Base-by-base conservation (phyloP, 2,329 filamentous ascomycete genomes). In the Achaetomium macrosporum region DNA sequence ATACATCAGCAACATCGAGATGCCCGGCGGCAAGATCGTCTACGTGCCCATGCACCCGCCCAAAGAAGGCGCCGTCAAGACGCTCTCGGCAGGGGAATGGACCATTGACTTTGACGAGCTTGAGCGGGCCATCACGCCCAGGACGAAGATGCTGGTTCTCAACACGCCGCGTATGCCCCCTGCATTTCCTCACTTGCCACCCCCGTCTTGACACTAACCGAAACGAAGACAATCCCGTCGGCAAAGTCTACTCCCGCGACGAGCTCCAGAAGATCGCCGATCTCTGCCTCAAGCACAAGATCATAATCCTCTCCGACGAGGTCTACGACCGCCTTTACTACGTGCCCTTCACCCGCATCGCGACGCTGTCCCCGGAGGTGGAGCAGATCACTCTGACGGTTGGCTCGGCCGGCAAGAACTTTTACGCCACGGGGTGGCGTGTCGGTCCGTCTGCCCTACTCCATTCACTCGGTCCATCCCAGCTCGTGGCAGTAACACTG, bases 321-420 rank as follows among this genome's bases (percentile, higher is more conserved):
- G 88, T 99, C 59, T 99, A 99, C 69, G 93, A 99, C 69, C 84
- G 90, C 25, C 81, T 99, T 0, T 96, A 86, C 77, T 99, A 97
- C 67, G 88, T 90, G 1, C 92, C 92, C 0, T 99, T 97, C 67
- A 97, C 91, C 1, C 83, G 93, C 62, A 86, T 97, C 51, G 89
- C 89, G 20, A 96, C 90, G 0, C 75, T 99, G 16, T 95, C 90
- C 0, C 90, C 91, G 0, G 90, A 96, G 68, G 83, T 97, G 47
- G 90, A 90, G 62, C 82, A 82, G 54, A 78, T 95, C 60, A 97
- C 93, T 5, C 72, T 99, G 45, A 97, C 93, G 0, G 93, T 99
- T 30, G 93, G 93, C 17, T 96, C 90, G 0, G 93, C 90, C 1
- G 93, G 93, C 63, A 99, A 99, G 79, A 95, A 93, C 76, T 99